Evolutionary conservation across 2,329 filamentous ascomycete genomes (phyloP), one percentile per base, ranked within the genome.

Genomic region (Fusarium falciforme): DNA sequence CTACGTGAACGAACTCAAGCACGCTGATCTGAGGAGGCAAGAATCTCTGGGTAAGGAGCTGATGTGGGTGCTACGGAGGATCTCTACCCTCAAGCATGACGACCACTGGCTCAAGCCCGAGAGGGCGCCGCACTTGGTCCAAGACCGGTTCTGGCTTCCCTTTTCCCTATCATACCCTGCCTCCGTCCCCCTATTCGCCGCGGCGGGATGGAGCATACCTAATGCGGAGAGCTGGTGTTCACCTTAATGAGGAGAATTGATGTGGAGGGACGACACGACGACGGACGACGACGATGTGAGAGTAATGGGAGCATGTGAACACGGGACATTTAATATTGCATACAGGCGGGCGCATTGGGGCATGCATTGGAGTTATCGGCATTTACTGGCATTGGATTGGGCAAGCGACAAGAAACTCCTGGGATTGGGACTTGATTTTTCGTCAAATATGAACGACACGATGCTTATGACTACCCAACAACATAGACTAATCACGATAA

Each of bases 51-150:
- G 79, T 6, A 67, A 64, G 4, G 80, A 83, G 64, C 71, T 85
- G 64, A 36, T 76, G 29, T 85, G 83, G 80, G 75, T 84, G 6
- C 73, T 86, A 57, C 61, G 70, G 11, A 77, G 77, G 17, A 81
- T 85, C 47, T 73, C 71, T 5, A 61, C 72, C 16, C 59, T 77
- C 6, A 58, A 64, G 5, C 61, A 63, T 2, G 27, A 61, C 1
- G 77, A 79, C 25, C 73, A 80, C 36, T 64, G 64, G 25, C 69
- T 78, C 6, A 71, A 38, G 6, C 70, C 73, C 3, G 64, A 67
- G 17, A 68, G 73, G 17, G 74, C 70, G 14, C 73, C 72, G 42
- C 74, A 75, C 29, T 70, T 83, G 12, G 68, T 73, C 49, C 64
- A 66, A 35, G 73, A 71, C 25, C 72, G 68, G 1, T 83, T 83